Evolutionary conservation across 495 filamentous ascomycete species (phyloP).

Genomic region (Penicillium ochrochloron): DNA sequence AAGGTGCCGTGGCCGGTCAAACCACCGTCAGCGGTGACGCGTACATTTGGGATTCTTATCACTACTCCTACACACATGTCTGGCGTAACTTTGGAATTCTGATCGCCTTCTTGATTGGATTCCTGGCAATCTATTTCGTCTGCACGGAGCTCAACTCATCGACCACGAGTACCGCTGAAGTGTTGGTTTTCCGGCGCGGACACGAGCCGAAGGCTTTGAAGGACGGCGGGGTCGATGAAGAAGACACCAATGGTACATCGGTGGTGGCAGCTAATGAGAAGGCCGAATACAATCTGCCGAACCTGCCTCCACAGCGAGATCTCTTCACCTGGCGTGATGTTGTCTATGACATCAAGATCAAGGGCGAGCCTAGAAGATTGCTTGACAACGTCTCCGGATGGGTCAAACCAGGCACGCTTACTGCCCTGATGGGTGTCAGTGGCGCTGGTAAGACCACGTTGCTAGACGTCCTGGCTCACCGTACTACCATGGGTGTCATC

Average conservation of each 20-base stretch:
- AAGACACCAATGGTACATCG: neutral
- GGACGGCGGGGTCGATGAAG: constrained; percentile 57
- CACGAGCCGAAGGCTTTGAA: constrained; percentile 43
- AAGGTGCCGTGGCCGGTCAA: constrained; percentile 13
- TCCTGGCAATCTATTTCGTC: constrained; percentile 15
- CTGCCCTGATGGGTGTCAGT: constrained; percentile 63
- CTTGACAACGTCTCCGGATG: constrained; percentile 48
- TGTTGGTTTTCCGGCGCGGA: constrained; percentile 43
- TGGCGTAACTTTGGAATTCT: constrained; percentile 25
- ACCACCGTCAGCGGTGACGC: constrained; percentile 13
- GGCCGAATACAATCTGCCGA: constrained; percentile 41
- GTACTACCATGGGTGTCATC: constrained; percentile 52
- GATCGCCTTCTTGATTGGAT: constrained; percentile 14
- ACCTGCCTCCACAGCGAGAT: neutral
- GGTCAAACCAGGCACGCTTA: constrained; percentile 67
- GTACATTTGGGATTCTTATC: constrained; percentile 15
- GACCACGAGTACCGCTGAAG: constrained; percentile 41
- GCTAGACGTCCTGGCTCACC: constrained; percentile 47
- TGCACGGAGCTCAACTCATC: neutral
- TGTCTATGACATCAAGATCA: neutral
- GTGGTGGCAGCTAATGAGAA: constrained; percentile 48
- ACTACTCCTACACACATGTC: constrained; percentile 9
- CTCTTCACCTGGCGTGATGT: constrained; percentile 1
- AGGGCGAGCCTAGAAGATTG: neutral
- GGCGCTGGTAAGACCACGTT: constrained; percentile 65